Evolutionary conservation across 495 filamentous ascomycete genomes (phyloP), one percentile per base, ranked within the genome.

Genomic region (Penicillium egyptiacum): DNA sequence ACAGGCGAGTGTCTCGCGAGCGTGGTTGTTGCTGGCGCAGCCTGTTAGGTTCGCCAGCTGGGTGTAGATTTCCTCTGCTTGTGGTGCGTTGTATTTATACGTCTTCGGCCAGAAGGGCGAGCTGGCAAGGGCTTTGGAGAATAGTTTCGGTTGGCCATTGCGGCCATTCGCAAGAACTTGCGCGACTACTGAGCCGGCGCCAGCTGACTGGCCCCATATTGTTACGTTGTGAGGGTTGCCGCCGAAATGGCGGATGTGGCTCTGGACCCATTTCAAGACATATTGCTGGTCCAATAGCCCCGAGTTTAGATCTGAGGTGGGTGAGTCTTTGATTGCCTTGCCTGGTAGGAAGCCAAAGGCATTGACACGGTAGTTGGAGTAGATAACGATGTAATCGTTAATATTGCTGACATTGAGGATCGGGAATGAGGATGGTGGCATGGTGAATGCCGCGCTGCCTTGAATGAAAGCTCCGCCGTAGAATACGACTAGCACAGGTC

Each of bases 391-490:
- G 51, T 81, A 75, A 50, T 85, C 75, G 33, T 79, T 81, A 4
- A 65, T 52, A 2, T 60, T 61, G 19, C 71, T 77, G 12, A 68
- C 75, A 58, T 82, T 81, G 39, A 86, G 69, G 30, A 86, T 70
- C 1, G 83, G 84, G 61, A 82, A 86, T 8, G 72, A 75, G 8
- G 80, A 70, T 5, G 83, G 81, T 1, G 83, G 82, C 12, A 86
- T 69, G 4, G 60, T 68, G 62, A 86, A 79, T 1, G 71, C 76
- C 1, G 78, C 82, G 28, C 70, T 68, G 20, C 83, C 83, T 67
- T 84, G 71, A 43, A 88, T 83, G 65, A 84, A 87, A 0, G 71
- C 84, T 1, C 85, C 85, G 19, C 84, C 84, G 59, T 84, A 85
- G 58, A 85, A 86, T 23, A 76, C 77, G 4, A 85, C 77, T 2